Evolutionary conservation across 495 filamentous ascomycete species (phyloP), one percentile per base, ranked within the genome.

Genomic region (Mycothermus thermophilus): DNA sequence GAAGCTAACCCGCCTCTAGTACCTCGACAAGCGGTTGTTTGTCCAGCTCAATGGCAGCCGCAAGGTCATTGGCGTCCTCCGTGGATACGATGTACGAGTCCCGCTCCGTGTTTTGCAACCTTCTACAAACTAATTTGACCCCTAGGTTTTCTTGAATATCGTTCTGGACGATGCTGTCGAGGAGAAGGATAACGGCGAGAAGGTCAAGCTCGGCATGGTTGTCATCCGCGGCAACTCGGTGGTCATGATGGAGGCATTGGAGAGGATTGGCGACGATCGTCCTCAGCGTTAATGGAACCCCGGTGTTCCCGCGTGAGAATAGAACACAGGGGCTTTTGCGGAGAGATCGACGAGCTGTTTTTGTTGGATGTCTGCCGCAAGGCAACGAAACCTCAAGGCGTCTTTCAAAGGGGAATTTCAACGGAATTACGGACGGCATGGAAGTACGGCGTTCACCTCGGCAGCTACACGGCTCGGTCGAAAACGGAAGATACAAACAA

Each of bases 11-110:
- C 27, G 28, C 14, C 23, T n/a, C 14, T 57, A 97, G 90, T 97
- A 97, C 64, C 86, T 97, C 66, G 90, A 96, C 69, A 97, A 97
- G 72, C 75, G 92, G 58, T 72, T 97, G 53, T 93, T 94, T 61
- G 84, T 94, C 52, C 86, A 97, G 59, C 65, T 97, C 42, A 96
- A 97, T 64, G 90, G 92, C 54, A 88, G 83, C 60, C 81, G 90
- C 53, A 94, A 93, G 64, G 92, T 97, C 45, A 81, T 93, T 57
- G 90, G 90, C 44, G 74, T 93, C 25, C 72, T 97, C 28, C 71
- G 90, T 46, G 90, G 90, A 39, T 97, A 95, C 59, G 90, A 97
- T 77, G 90, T 95, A 62, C 34, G 78, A 21, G 22, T 18, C 24
- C 8, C n/a, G n/a, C n/a, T n/a, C n/a, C n/a, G n/a, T n/a, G n/a